Evolutionary conservation across 1,139 yeast species (phyloP), one percentile per base, ranked within the genome.

Genomic region (Arxiozyma slooffiae): DNA sequence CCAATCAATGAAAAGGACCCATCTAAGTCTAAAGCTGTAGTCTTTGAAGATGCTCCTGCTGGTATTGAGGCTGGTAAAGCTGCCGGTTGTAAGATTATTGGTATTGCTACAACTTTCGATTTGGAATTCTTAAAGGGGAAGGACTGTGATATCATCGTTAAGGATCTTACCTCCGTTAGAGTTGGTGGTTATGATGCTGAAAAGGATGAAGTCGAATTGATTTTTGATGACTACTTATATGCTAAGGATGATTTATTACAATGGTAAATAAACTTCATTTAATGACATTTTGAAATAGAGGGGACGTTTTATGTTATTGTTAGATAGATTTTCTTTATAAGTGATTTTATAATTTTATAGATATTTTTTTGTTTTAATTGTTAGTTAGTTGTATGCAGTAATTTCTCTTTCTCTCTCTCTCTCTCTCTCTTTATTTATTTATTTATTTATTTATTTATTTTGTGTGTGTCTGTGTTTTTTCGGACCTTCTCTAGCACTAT

Each of bases 11-110:
- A 67, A 55, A 68, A 59, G 56, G 67, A 50, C 53, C 70, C 68
- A 52, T 58, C 61, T 44, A 50, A 55, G 46, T 61, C 67, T 54
- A 74, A 75, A 63, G 82, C 77, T 57, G 79, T 85, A 46, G 95
- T 86, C 16, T 57, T 85, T 63, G 95, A 85, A 71, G 95, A 85
- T 66, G 94, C 95, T 47, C 92, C 92, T 48, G 92, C 90, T 47
- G 95, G 95, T 67, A 82, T 86, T 58, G 73, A 78, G 55, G 92
- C 95, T 47, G 95, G 95, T 69, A 80, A 82, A 66, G 86, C 79
- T 58, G 87, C 94, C 36, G 95, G 94, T 59, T 90, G 94, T 63
- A 76, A 78, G 67, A 82, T 85, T 55, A 79, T 86, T 60, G 95
- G 95, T 64, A 81, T 86, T 68, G 86, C 92, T 58, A 82, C 92